phyloP scores from a whole-genome alignment of 441 rosid genomes.

The Euphorbia corollata region DNA sequence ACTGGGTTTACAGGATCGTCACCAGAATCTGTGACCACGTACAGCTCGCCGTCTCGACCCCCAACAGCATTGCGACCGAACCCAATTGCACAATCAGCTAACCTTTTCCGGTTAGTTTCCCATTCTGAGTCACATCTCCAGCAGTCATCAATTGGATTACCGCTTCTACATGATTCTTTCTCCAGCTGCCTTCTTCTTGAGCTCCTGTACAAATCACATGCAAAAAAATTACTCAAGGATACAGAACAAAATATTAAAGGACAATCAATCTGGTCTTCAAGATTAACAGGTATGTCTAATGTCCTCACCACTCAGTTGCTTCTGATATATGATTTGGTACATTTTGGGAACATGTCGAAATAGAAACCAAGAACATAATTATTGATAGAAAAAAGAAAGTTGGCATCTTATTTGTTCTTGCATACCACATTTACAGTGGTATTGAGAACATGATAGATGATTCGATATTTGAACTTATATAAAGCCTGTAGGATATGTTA shows the following conservation, averaged over 20 bases:
- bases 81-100: slow-evolving; percentile 75
- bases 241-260: no score
- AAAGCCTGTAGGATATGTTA: neutral
- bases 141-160: slow-evolving; percentile 83
- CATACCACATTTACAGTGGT: neutral
- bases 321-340: slow-evolving; percentile 9
- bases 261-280: neutral
- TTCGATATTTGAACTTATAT: neutral
- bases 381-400: neutral
- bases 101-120: slow-evolving; percentile 57
- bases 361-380: slow-evolving; percentile 13
- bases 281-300: neutral
- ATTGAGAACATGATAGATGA: slow-evolving; percentile 1
- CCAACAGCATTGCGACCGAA: slow-evolving; percentile 72
- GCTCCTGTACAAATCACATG: slow-evolving; percentile 23
- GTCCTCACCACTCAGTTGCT: slow-evolving; percentile 24
- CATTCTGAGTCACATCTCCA: slow-evolving; percentile 75
- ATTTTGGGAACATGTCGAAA: slow-evolving; percentile 15
- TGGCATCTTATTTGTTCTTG: neutral
- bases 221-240: neutral
- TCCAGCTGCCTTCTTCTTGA: slow-evolving; percentile 43
- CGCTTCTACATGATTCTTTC: slow-evolving; percentile 50
- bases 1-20: slow-evolving; percentile 60
- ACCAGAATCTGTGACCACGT: slow-evolving; percentile 56
- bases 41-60: slow-evolving; percentile 61